These are phyloP conservation scores for Ogataea allantospora DNA, from an alignment of 805 yeast genomes.

Conservation along the genomic window DNA sequence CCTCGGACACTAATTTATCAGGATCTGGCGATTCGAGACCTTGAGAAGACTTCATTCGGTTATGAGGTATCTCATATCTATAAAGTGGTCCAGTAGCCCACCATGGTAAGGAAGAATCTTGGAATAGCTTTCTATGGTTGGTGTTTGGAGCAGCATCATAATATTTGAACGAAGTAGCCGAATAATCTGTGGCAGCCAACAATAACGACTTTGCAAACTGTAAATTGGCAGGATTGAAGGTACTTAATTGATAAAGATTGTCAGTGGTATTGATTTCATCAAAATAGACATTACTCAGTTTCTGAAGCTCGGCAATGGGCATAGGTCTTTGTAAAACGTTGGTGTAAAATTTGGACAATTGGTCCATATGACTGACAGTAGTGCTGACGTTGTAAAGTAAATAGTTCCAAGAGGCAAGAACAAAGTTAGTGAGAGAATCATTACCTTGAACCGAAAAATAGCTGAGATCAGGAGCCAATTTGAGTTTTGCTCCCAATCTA, in stretches of 20 bases:
- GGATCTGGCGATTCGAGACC: conserved; percentile 12
- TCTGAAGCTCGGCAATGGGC: conserved; percentile 28
- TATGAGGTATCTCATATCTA: conserved; percentile 18
- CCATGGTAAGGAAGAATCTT: conserved; percentile 33
- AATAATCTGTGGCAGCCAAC: conserved; percentile 29
- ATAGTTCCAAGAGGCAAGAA: conserved; percentile 35
- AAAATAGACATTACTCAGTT: conserved; percentile 32
- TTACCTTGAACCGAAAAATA: conserved; percentile 32
- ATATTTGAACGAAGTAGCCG: conserved; percentile 17
- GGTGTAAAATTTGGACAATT: conserved; percentile 20
- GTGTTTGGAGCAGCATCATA: conserved; percentile 10
- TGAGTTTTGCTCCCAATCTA: conserved; percentile 34
- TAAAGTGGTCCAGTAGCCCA: conserved; percentile 24
- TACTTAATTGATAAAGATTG: conserved; percentile 29
- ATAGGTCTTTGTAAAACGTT: conserved; percentile 17
- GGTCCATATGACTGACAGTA: conserved; percentile 21
- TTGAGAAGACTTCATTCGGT: conserved; percentile 13
- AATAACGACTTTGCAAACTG: conserved; percentile 28
- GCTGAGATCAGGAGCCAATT: conserved; percentile 25
- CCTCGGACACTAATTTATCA: conserved; percentile 19
- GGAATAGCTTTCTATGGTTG: conserved; percentile 12
- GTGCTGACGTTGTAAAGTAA: conserved; percentile 29
- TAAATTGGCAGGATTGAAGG: conserved; percentile 27
- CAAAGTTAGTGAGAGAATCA: conserved; percentile 29
- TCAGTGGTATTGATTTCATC: conserved; percentile 28